phyloP scores from a whole-genome alignment of 306 rosid species.

The Castanea sativa region DNA sequence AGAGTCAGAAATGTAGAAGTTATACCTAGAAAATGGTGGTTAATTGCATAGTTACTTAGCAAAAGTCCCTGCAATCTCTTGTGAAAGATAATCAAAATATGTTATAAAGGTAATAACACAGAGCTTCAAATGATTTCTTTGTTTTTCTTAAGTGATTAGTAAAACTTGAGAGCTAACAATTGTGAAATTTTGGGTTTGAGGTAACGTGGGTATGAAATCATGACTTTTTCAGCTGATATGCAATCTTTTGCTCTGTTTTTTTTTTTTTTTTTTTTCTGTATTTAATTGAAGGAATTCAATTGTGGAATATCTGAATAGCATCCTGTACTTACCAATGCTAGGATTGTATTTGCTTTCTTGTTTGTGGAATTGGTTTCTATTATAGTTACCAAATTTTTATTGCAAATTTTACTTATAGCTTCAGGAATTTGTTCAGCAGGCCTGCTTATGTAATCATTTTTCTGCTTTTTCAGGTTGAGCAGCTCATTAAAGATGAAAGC shows the following conservation, averaged over 20 bases:
- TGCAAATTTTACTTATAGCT: neutral
- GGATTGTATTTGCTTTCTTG: neutral
- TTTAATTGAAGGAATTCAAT: neutral
- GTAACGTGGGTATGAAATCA: too few species aligned
- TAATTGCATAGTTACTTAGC: too few species aligned
- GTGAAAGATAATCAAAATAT: too few species aligned
- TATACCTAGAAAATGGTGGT: neutral
- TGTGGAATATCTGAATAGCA: neutral
- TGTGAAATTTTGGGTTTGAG: too few species aligned
- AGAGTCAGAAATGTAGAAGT: neutral
- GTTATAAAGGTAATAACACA: too few species aligned
- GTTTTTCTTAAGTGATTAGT: too few species aligned
- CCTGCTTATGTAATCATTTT: neutral
- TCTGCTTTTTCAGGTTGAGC: constrained; percentile 54
- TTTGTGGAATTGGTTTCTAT: neutral
- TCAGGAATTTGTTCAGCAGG: neutral
- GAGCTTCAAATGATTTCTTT: too few species aligned
- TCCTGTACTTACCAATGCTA: neutral
- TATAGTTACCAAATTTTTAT: neutral
- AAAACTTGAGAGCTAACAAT: too few species aligned
- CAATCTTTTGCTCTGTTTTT: neutral
- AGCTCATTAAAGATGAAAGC: constrained; percentile 58
- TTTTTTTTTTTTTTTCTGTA: neutral
- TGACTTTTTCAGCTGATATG: neutral
- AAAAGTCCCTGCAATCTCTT: too few species aligned